Percentiles rank a stretch among this genome's conserved stretches.
Conservation (phyloP, 2,329 filamentous ascomycete genomes). For the Laburnicola sp. region DNA sequence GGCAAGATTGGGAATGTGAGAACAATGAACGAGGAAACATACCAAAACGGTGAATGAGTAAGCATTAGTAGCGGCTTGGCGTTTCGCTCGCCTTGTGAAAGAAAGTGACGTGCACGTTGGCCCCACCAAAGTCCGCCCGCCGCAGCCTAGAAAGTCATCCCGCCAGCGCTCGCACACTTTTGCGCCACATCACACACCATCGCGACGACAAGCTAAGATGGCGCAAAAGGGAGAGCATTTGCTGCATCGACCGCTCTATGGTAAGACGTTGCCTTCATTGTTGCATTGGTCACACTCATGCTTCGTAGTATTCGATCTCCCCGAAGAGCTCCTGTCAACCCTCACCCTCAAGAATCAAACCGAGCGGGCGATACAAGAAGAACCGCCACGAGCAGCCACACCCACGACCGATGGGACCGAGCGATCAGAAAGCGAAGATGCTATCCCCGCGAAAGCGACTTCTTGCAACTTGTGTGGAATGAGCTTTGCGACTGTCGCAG, state of each 20-base stretch:
- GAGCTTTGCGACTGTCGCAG: conserved; percentile 70
- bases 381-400: conserved; percentile 12
- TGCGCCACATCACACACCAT: background rate
- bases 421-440: conserved; percentile 42
- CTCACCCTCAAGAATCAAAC: conserved; percentile 60
- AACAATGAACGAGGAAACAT: background rate
- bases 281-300: conserved; percentile 14
- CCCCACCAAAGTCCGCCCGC: background rate
- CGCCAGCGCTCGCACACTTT: background rate
- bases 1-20: background rate
- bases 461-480: conserved; percentile 80
- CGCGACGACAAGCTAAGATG: conserved; percentile 18
- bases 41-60: conserved; percentile 2
- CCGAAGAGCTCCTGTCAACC: conserved; percentile 69
- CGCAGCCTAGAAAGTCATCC: conserved; percentile 2
- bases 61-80: conserved; percentile 5
- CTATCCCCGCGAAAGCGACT: conserved; percentile 61
- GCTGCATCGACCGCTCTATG: conserved; percentile 45
- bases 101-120: conserved; percentile 9
- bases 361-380: conserved; percentile 22
- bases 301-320: conserved; percentile 75
- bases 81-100: conserved; percentile 1
- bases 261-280: conserved; percentile 18
- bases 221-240: conserved; percentile 37
- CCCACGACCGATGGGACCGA: conserved; percentile 33